Base-by-base conservation (phyloP, 1,284 basidiomycete species). In the Phellinidium pouzarii region DNA sequence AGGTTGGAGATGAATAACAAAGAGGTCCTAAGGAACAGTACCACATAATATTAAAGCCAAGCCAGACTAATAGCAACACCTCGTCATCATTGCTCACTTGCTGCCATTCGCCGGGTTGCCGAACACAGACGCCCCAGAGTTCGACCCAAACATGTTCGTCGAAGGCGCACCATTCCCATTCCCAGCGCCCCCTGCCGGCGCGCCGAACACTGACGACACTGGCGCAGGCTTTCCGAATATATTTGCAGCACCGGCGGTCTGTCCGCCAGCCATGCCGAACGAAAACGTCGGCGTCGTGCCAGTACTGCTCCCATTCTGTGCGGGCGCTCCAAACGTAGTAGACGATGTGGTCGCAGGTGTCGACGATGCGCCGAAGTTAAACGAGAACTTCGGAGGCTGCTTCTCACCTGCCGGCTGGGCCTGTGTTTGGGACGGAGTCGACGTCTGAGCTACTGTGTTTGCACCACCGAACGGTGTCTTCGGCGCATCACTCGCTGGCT, bases 351-450 rank as follows among this genome's bases (percentile, higher is more conserved):
- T 11, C 19, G 37, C n/a, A 8, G 37, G 37, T 40, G 8, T 20
- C 12, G 37, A 40, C 37, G 37, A 8, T 3, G 23, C 27, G 26
- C 56, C 56, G 37, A 58, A 58, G 25, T 45, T 46, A 42, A 58
- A 58, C 49, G 53, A 44, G 20, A 53, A 54, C 27, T 57, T 57
- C 7, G 44, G 11, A 4, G 17, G 31, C 23, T 36, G 46, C 46
- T 47, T 50, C 25, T 50, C 38, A 7, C 31, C 14, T 46, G 27
- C 19, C 9, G 19, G 43, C 43, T 25, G 23, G n/a, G 19, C 20
- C 14, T 14, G 14, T 22, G 43, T 7, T n/a, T 14, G 25, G 12
- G 42, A 14, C 40, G 43, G 20, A 9, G 3, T 25, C 20, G 50
- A 7, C 3, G 14, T 8, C 31, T 11, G 31, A 8, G 6, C 14